Conservation (phyloP, 495 filamentous ascomycete genomes). For the Aspergillus campestris region DNA sequence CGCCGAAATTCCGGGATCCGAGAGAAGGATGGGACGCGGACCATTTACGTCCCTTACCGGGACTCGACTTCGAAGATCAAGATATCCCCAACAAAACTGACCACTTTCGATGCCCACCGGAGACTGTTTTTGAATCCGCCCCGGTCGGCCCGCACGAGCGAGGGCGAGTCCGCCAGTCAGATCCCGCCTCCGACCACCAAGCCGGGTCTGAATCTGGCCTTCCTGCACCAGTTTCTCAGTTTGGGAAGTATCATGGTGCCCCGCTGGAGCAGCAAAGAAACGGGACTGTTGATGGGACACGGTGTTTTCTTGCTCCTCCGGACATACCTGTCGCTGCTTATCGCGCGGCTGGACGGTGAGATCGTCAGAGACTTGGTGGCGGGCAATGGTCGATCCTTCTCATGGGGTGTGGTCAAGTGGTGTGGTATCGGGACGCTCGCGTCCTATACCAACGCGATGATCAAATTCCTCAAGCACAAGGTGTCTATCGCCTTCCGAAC, state of each 20-base stretch:
- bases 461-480: constrained; percentile 97
- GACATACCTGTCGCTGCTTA: constrained; percentile 89
- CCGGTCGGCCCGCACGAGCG: constrained; percentile 61
- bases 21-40: constrained; percentile 88
- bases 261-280: constrained; percentile 89
- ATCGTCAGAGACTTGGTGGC: constrained; percentile 94
- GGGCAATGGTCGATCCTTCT: constrained; percentile 80
- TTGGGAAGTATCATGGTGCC: constrained; percentile 97
- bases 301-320: constrained; percentile 59
- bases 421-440: constrained; percentile 64
- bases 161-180: constrained; percentile 50
- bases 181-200: constrained; percentile 85
- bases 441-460: constrained; percentile 92
- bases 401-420: constrained; percentile 86
- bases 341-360: constrained; percentile 89
- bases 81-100: constrained; percentile 84
- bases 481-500: constrained; percentile 98
- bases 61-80: constrained; percentile 80
- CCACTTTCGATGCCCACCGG: constrained; percentile 93
- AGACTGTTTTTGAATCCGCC: constrained; percentile 89
- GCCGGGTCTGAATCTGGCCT: constrained; percentile 91
- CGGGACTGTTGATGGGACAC: constrained; percentile 78
- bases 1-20: constrained; percentile 87
- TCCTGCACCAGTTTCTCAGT: constrained; percentile 93
- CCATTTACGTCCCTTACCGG: constrained; percentile 90